phyloP scores from a whole-genome alignment of 352 stramenopile genomes.

The Phytophthora uliginosa region DNA sequence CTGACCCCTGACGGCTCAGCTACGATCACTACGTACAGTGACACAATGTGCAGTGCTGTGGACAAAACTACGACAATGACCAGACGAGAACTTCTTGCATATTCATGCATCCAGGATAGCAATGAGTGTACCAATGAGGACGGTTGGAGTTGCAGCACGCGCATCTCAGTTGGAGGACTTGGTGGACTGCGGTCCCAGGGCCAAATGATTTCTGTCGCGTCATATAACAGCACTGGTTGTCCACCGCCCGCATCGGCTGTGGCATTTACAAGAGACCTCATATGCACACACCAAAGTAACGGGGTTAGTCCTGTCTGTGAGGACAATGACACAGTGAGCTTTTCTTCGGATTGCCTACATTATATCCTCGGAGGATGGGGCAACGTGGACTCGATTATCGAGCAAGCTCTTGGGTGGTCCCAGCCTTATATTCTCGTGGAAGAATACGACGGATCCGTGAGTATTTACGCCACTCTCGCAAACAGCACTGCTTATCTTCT shows the following conservation, averaged over 20 bases:
- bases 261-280: background rate
- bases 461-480: background rate
- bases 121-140: conserved; percentile 3
- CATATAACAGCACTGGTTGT: conserved; percentile 2
- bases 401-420: background rate
- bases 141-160: conserved; percentile 3
- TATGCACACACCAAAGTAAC: background rate
- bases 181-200: conserved; percentile 5
- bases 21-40: conserved; percentile 17
- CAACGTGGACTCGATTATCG: background rate
- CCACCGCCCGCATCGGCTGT: background rate
- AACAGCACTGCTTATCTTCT: conserved; percentile 4
- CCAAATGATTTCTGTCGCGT: conserved; percentile 1
- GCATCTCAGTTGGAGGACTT: conserved; percentile 11
- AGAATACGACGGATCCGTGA: background rate
- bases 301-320: background rate
- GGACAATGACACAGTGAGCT: background rate
- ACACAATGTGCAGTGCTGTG: background rate
- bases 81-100: conserved; percentile 3
- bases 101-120: background rate
- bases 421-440: conserved; percentile 5
- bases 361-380: background rate
- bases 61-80: background rate
- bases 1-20: conserved; percentile 1
- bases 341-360: background rate